Evolutionary conservation across 345 rosid species (phyloP).

Genomic region (Arabis hirsuta): DNA sequence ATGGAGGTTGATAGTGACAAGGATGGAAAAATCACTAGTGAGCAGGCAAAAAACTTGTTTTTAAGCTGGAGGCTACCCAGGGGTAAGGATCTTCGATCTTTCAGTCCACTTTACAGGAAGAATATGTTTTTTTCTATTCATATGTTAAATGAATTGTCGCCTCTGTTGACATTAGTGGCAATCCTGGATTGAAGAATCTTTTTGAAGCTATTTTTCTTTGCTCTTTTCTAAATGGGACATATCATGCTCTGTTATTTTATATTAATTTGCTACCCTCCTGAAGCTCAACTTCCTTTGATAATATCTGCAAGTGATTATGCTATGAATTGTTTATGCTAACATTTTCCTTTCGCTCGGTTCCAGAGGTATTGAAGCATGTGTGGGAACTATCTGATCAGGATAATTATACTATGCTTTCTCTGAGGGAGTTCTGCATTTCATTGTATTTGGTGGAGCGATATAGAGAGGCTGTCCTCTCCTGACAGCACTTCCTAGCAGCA

Average conservation of each 20-base stretch:
- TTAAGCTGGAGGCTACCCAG: constrained; percentile 98
- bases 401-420: constrained; percentile 95
- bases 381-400: constrained; percentile 99
- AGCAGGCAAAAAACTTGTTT: constrained; percentile 89
- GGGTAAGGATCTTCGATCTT: constrained; percentile 54
- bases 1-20: constrained; percentile 91
- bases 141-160: constrained; percentile 4
- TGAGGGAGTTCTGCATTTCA: constrained; percentile 96
- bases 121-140: not conserved
- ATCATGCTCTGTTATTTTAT: constrained; percentile 18
- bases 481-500: constrained; percentile 69
- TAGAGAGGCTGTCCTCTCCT: constrained; percentile 97
- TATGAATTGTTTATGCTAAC: too few species aligned
- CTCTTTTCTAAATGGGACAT: constrained; percentile 19
- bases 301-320: too few species aligned
- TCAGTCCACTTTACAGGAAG: constrained; percentile 17
- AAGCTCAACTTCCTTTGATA: too few species aligned
- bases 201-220: not conserved
- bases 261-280: constrained; percentile 27
- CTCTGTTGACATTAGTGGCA: constrained; percentile 23
- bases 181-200: constrained; percentile 11
- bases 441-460: constrained; percentile 94
- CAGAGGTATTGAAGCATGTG: constrained; percentile 95
- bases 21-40: constrained; percentile 96
- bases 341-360: constrained; percentile 36